Evolutionary conservation across 2,329 filamentous ascomycete genomes (phyloP).

Genomic region (Orbilia ellipsospora): DNA sequence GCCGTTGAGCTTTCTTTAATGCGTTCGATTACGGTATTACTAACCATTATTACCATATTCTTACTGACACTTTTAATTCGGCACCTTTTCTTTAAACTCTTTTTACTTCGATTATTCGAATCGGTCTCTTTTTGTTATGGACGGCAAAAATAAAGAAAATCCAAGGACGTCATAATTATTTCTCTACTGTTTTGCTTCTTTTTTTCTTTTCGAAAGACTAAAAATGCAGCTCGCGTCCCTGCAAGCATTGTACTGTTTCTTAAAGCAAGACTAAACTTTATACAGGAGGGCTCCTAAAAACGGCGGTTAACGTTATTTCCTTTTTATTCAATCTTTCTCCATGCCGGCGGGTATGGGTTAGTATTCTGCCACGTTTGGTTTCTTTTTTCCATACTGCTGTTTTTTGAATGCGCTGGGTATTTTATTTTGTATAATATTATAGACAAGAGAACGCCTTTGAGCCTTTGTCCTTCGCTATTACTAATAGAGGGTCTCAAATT

Average conservation of each 20-base stretch:
- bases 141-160: neutral
- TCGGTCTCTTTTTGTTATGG: neutral
- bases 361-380: neutral
- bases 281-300: neutral
- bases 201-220: neutral
- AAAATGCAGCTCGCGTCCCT: neutral
- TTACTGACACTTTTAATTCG: constrained; percentile 1
- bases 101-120: neutral
- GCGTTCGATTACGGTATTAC: constrained; percentile 6
- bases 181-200: neutral
- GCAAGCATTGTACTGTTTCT: neutral
- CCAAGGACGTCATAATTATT: neutral
- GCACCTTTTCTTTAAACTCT: neutral
- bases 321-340: neutral
- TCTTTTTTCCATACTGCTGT: too few species aligned
- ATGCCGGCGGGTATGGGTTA: neutral
- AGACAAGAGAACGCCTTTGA: too few species aligned
- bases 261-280: neutral
- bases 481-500: neutral
- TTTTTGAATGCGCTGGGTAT: too few species aligned
- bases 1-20: constrained; percentile 11
- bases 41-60: neutral
- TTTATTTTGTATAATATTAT: too few species aligned
- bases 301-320: constrained; percentile 1
- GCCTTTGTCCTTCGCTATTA: neutral